Conservation (phyloP, 768 basidiomycete species). For the Asterophora parasitica region DNA sequence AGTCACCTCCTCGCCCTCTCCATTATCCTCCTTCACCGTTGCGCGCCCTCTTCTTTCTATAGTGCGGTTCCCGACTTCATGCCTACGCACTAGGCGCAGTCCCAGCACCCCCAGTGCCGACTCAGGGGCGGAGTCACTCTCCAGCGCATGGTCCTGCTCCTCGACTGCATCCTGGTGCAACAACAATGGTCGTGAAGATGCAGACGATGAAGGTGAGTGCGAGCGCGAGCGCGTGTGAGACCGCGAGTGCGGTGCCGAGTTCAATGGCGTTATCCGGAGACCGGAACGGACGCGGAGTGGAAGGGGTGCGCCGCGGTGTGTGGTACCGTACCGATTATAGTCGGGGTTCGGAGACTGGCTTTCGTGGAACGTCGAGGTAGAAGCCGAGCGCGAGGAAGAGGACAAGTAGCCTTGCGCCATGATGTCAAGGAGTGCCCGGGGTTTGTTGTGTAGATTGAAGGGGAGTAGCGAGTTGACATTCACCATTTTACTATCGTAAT, state of each 20-base stretch:
- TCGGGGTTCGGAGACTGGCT: constrained; percentile 11
- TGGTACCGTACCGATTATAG: background rate
- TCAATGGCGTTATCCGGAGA: constrained; percentile 15
- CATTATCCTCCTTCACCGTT: constrained; percentile 8
- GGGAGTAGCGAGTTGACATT: constrained; percentile 52
- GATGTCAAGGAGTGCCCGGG: constrained; percentile 17
- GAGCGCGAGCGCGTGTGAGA: constrained; percentile 12
- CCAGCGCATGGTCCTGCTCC: background rate
- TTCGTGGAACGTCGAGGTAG: constrained; percentile 18
- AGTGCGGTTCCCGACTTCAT: background rate
- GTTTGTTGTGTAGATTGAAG: constrained; percentile 51
- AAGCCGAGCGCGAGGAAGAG: constrained; percentile 23
- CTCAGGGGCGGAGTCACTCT: constrained; percentile 1
- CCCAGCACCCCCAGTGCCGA: constrained; percentile 17
- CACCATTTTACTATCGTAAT: constrained; percentile 51
- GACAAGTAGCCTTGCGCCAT: constrained; percentile 16
- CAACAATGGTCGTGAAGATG: no score
- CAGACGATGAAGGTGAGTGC: constrained; percentile 9
- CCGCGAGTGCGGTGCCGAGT: constrained; percentile 16
- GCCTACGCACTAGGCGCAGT: constrained; percentile 20
- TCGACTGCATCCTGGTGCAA: background rate
- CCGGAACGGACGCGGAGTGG: constrained; percentile 5
- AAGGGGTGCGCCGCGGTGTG: constrained; percentile 2
- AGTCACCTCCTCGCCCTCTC: background rate
- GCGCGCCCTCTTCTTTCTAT: constrained; percentile 16